Evolutionary conservation across 2,329 filamentous ascomycete species (phyloP), one percentile per base, ranked within the genome.

Genomic region (Exophiala sp.): DNA sequence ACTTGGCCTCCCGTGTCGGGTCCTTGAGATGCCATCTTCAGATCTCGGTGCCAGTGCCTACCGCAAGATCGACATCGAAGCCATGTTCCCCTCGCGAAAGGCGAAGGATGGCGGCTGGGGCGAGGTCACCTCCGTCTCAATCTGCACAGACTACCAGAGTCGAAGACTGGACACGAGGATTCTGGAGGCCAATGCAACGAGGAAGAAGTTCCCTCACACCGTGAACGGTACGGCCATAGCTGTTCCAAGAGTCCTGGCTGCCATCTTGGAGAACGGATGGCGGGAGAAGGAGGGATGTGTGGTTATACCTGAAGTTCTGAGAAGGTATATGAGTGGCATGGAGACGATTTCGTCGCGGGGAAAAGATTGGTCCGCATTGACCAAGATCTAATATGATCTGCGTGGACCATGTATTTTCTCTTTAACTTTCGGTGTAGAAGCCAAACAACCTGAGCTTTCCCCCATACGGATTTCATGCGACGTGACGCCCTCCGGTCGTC

Each of bases 61-160:
- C 18, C 82, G 91, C 58, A 99, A 99, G 71, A 81, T 87, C 61
- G 94, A 99, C 69, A 95, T 99, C 51, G 94, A 99, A 69, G 90
- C 89, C 2, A 91, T 87, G 72, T 97, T 99, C 75, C 94, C 94
- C 0, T 91, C 88, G 38, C 82, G 92, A 3, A 77, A 70, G 45
- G 69, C 68, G 8, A 50, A 58, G 5, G 80, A 86, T 62, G 80
- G 86, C 62, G 91, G 89, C 29, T 99, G 91, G 88, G 94, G 94
- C 43, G 94, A 99, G 72, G 86, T 99, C 48, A 95, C 91, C 0
- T 92, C 87, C 40, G 85, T 90, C 0, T 95, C 89, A 59, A 86
- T 92, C 63, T 99, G 94, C 72, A 94, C 89, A 1, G 94, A 99
- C 71, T 99, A 97, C 72, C 94, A 99, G 75, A 87, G 82, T 21